phyloP scores from a whole-genome alignment of 257 asterid genomes.

The Nicotiana undulata region DNA sequence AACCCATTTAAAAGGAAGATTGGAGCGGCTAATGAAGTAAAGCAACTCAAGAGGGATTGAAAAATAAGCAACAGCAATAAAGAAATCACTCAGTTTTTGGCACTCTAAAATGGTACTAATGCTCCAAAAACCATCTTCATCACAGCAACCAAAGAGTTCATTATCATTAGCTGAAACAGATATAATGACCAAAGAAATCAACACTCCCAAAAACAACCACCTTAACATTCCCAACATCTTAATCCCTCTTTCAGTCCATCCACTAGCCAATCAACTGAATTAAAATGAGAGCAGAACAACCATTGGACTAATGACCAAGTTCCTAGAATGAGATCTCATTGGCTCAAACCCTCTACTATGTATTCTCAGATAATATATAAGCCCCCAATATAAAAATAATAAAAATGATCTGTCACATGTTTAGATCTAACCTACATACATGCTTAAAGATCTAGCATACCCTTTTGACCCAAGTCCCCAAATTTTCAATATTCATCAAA shows the following conservation, averaged over 20 bases:
- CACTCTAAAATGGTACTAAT: constrained; percentile 22
- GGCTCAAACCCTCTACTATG: neutral
- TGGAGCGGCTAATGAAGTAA: constrained; percentile 35
- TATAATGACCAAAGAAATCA: constrained; percentile 12
- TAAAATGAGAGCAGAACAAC: constrained; percentile 1
- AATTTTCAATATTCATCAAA: constrained; percentile 4
- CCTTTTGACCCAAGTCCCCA: constrained; percentile 7
- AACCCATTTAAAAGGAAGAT: constrained; percentile 45
- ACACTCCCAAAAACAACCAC: constrained; percentile 17
- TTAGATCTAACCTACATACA: constrained; percentile 20
- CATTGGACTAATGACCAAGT: constrained; percentile 1
- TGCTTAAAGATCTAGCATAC: constrained; percentile 22
- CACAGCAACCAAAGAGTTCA: constrained; percentile 23
- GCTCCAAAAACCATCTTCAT: constrained; percentile 38
- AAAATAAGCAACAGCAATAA: constrained; percentile 41
- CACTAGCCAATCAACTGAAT: constrained; percentile 8
- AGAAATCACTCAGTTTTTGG: constrained; percentile 39
- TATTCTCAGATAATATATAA: constrained; percentile 5
- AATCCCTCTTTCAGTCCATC: constrained; percentile 16
- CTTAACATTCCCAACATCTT: constrained; percentile 17
- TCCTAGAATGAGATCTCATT: constrained; percentile 14
- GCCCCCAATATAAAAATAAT: constrained; percentile 3
- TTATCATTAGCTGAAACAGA: constrained; percentile 29
- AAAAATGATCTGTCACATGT: constrained; percentile 10
- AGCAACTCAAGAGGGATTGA: constrained; percentile 40